Evolutionary conservation across 1,284 basidiomycete species (phyloP).

Genomic region (Pyrrhoderma noxium): DNA sequence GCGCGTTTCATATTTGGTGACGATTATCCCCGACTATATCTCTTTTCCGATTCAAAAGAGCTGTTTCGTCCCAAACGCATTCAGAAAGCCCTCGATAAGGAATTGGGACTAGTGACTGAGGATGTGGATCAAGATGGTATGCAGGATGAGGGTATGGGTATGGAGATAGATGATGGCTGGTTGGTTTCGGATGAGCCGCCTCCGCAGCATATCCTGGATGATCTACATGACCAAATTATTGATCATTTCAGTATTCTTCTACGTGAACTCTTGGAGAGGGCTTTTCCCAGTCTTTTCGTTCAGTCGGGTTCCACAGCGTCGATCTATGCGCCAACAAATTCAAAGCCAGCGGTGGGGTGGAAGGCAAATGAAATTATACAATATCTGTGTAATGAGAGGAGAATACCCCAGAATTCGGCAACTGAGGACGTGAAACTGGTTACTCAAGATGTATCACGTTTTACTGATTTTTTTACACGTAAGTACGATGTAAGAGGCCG

Average conservation of each 20-base stretch:
- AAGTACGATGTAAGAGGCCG: constrained; percentile 42
- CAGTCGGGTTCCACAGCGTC: constrained; percentile 41
- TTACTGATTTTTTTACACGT: constrained; percentile 44
- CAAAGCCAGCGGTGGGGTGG: constrained; percentile 44
- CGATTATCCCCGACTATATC: constrained; percentile 28
- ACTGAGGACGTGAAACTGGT: constrained; percentile 14
- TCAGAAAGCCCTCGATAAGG: constrained; percentile 19
- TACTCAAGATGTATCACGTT: constrained; percentile 26
- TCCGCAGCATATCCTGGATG: constrained; percentile 50
- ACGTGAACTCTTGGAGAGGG: constrained; percentile 46
- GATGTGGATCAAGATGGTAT: constrained; percentile 24
- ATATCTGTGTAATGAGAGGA: constrained; percentile 40
- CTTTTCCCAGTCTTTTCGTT: constrained; percentile 10
- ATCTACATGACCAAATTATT: constrained; percentile 60
- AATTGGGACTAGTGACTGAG: constrained; percentile 3
- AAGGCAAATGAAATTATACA: constrained; percentile 45
- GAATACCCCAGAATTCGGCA: constrained; percentile 8
- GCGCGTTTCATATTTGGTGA: constrained; percentile 39
- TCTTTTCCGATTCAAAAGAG: constrained; percentile 29
- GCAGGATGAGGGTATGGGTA: constrained; percentile 32
- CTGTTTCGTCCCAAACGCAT: constrained; percentile 28
- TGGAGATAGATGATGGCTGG: constrained; percentile 52
- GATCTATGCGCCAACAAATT: constrained; percentile 46
- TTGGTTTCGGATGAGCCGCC: constrained; percentile 20
- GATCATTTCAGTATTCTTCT: constrained; percentile 60